Evolutionary conservation across 1,139 yeast species (phyloP).

Genomic region (Hyphopichia khmerensis): DNA sequence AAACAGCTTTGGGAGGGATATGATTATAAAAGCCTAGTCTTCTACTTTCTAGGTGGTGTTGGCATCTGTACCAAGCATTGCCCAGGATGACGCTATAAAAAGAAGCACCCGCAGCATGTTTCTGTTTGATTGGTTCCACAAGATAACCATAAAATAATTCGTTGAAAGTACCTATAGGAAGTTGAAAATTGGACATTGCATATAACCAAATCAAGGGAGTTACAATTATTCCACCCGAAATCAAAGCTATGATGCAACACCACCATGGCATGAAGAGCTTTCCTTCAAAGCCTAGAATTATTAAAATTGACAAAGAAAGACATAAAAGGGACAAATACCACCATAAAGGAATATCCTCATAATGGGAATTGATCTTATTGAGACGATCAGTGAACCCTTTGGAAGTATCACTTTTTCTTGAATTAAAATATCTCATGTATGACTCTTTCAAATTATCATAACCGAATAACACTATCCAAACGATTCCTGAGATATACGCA

Average conservation of each 20-base stretch:
- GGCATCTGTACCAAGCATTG: slow-evolving; percentile 55
- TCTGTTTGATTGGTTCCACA: slow-evolving; percentile 27
- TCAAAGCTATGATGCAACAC: slow-evolving; percentile 43
- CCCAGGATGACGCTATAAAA: slow-evolving; percentile 53
- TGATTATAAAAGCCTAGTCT: slow-evolving; percentile 50
- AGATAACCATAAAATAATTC: slow-evolving; percentile 48
- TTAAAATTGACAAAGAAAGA: slow-evolving; percentile 32
- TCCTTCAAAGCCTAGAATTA: slow-evolving; percentile 33
- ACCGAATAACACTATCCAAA: slow-evolving; percentile 45
- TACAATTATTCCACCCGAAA: slow-evolving; percentile 44
- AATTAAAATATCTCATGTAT: slow-evolving; percentile 7
- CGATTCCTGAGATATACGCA: slow-evolving; percentile 46
- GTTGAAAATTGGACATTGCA: slow-evolving; percentile 51
- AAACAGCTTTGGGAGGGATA: slow-evolving; percentile 46
- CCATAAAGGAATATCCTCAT: slow-evolving; percentile 38
- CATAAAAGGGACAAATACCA: slow-evolving; percentile 41
- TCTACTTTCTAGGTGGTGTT: slow-evolving; percentile 48
- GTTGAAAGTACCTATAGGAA: slow-evolving; percentile 52
- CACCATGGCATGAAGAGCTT: slow-evolving; percentile 51
- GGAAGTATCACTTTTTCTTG: slow-evolving; percentile 1
- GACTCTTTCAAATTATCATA: slow-evolving; percentile 17
- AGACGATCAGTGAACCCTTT: slow-evolving; percentile 32
- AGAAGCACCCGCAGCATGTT: slow-evolving; percentile 47
- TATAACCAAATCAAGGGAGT: slow-evolving; percentile 51
- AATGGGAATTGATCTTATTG: slow-evolving; percentile 35